Conservation (phyloP, 2,329 filamentous ascomycete genomes). For the Purpureocillium lavendulum region DNA sequence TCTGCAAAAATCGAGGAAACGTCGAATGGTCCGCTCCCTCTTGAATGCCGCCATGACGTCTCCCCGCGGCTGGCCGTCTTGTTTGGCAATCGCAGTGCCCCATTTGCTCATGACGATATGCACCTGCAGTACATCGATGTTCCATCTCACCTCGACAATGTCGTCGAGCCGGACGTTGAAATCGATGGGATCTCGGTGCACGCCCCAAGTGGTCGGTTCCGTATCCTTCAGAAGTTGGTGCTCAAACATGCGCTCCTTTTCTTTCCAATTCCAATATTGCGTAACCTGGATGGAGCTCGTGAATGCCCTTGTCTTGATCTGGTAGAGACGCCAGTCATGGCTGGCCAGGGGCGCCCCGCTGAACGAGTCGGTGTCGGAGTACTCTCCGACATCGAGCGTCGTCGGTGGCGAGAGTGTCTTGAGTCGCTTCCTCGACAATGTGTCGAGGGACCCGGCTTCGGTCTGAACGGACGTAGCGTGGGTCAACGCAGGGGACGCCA, state of each 20-base stretch:
- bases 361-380: conserved; percentile 44
- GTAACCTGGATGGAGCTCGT: conserved; percentile 39
- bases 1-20: conserved; percentile 40
- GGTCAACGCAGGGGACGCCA: conserved; percentile 2
- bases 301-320: conserved; percentile 39
- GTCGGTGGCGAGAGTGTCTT: conserved; percentile 13
- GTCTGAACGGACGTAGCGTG: neutral
- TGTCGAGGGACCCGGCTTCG: conserved; percentile 5
- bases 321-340: conserved; percentile 42
- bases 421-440: conserved; percentile 16
- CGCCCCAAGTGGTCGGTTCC: conserved; percentile 35
- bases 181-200: conserved; percentile 40
- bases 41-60: conserved; percentile 44
- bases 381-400: conserved; percentile 31
- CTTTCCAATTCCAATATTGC: conserved; percentile 48
- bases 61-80: conserved; percentile 28
- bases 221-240: conserved; percentile 44
- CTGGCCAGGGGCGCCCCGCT: conserved; percentile 33
- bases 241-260: conserved; percentile 33
- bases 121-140: conserved; percentile 31
- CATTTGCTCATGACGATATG: conserved; percentile 28
- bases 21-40: conserved; percentile 40
- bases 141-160: conserved; percentile 36
- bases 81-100: conserved; percentile 13
- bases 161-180: conserved; percentile 41